Percentiles rank a stretch among this genome's conserved stretches.
Evolutionary conservation across 495 filamentous ascomycete species (phyloP).

Genomic region (Aspergillus panamensis): DNA sequence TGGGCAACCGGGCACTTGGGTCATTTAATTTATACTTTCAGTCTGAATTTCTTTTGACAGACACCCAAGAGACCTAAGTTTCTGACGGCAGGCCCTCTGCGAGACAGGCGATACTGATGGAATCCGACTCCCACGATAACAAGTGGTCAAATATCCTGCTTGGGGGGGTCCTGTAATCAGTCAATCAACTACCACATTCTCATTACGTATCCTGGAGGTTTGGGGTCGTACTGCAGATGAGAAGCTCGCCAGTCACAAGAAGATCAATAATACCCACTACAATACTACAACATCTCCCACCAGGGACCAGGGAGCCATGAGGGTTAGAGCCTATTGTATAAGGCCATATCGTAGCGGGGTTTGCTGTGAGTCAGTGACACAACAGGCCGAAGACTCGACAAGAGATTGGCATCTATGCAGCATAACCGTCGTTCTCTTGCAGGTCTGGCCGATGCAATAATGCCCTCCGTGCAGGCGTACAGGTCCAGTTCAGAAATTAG

Average conservation of each 20-base stretch:
- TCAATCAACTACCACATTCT: background rate
- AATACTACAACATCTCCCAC: background rate
- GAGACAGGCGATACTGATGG: background rate
- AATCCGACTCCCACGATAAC: background rate
- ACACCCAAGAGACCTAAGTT: too few species aligned
- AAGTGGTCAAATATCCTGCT: background rate
- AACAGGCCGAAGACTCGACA: conserved; percentile 15
- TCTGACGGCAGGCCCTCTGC: background rate
- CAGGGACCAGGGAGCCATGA: background rate
- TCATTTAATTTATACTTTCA: background rate
- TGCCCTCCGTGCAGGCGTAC: background rate
- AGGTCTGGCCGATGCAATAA: background rate
- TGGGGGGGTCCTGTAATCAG: background rate
- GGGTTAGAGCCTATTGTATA: conserved; percentile 1
- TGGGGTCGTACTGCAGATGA: background rate
- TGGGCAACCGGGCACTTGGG: too few species aligned
- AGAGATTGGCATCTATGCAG: conserved; percentile 6
- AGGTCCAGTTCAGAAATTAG: background rate
- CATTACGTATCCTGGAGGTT: background rate
- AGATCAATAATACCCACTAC: background rate
- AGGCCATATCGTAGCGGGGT: conserved; percentile 5
- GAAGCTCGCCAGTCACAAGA: background rate
- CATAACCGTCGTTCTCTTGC: background rate
- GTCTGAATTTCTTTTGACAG: background rate
- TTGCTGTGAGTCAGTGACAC: conserved; percentile 9